These are phyloP conservation scores for Polytolypa hystricis DNA, from an alignment of 2,329 filamentous ascomycete species.

Conservation along the genomic window DNA sequence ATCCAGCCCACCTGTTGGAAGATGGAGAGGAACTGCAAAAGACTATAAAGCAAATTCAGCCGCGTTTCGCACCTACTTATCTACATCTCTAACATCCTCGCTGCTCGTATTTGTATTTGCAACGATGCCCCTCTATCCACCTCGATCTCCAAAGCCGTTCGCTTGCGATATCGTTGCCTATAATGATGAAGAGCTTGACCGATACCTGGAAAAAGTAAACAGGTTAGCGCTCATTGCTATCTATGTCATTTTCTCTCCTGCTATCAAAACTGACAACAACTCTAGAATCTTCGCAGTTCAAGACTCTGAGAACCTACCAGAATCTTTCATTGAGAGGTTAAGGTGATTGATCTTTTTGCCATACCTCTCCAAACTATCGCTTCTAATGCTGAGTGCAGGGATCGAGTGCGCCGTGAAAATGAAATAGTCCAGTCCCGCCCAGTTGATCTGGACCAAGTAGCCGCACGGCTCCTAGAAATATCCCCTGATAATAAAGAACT, in stretches of 20 bases:
- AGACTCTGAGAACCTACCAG: neutral
- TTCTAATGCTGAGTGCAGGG: neutral
- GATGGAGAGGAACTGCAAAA: too few relatives aligned
- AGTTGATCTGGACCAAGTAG: conserved; percentile 2
- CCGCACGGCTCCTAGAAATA: too few relatives aligned
- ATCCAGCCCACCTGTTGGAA: too few relatives aligned
- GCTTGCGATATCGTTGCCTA: neutral
- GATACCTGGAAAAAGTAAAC: neutral
- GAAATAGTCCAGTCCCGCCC: too few relatives aligned
- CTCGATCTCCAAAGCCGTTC: neutral
- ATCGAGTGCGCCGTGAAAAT: neutral
- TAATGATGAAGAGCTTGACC: conserved; percentile 1
- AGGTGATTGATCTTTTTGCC: neutral
- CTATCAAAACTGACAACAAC: too few relatives aligned
- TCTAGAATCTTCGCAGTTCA: neutral
- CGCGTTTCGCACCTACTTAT: too few relatives aligned
- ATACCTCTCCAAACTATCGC: too few relatives aligned
- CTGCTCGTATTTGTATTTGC: too few relatives aligned
- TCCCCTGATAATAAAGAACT: too few relatives aligned
- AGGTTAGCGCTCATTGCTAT: neutral
- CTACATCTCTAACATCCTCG: too few relatives aligned
- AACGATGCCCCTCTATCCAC: too few relatives aligned
- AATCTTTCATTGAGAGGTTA: neutral
- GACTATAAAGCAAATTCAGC: too few relatives aligned
- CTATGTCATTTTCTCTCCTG: neutral